phyloP scores from a whole-genome alignment of 371 early-diverging fungal species.

The Encephalitozoon cuniculi region DNA sequence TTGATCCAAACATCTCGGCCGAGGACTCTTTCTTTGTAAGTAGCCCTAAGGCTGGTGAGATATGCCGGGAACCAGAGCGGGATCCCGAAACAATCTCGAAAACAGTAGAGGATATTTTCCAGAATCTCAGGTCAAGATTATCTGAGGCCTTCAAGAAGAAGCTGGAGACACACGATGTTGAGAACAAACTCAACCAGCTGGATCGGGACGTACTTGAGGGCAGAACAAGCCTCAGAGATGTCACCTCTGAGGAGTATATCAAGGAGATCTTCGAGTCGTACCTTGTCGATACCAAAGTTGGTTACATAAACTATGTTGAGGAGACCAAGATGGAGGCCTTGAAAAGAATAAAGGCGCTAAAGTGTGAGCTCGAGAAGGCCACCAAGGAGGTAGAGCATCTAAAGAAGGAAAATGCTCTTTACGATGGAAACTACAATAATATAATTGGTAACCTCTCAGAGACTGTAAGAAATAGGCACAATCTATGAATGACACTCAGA shows the following conservation, averaged over 20 bases:
- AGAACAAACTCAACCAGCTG: constrained; percentile 23
- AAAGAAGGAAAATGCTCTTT: background rate
- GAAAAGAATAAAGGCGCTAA: background rate
- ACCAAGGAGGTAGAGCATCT: background rate
- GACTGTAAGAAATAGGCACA: constrained; percentile 3
- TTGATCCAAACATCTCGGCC: background rate
- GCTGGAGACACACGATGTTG: constrained; percentile 8
- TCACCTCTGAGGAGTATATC: constrained; percentile 35
- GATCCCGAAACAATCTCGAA: background rate
- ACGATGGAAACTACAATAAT: background rate
- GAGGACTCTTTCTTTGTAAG: constrained; percentile 16
- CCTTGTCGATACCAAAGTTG: constrained; percentile 25
- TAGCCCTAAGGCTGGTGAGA: background rate
- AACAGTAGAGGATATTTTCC: background rate
- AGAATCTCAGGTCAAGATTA: constrained; percentile 8
- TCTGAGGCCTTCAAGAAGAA: constrained; percentile 27
- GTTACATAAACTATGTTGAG: constrained; percentile 11
- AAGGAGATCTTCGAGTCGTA: constrained; percentile 44
- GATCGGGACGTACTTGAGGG: constrained; percentile 30
- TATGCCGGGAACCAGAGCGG: background rate
- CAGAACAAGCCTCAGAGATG: background rate
- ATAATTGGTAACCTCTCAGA: background rate
- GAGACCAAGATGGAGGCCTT: background rate
- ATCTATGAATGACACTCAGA: background rate
- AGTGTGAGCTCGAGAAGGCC: background rate